These are phyloP conservation scores for Calonectria leucothoes DNA, from an alignment of 2,329 filamentous ascomycete species.

Conservation along the genomic window DNA sequence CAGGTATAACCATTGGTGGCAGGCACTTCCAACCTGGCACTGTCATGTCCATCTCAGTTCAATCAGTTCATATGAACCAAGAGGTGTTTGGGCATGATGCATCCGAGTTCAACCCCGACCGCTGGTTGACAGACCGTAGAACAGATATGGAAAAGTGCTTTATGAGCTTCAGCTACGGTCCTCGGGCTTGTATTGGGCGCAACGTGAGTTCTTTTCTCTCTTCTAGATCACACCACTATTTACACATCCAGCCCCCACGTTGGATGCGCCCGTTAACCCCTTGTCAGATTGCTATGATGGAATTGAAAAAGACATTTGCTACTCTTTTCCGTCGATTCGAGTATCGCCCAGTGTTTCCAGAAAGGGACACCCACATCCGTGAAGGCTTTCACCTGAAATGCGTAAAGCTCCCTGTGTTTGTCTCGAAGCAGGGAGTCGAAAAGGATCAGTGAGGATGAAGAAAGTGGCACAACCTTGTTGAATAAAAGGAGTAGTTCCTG, in stretches of 20 bases:
- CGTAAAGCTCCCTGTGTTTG: background rate
- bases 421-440: background rate
- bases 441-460: too few species aligned
- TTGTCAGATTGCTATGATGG: background rate
- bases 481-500: too few species aligned
- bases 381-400: background rate
- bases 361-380: background rate
- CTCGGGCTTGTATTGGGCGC: background rate
- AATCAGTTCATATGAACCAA: background rate
- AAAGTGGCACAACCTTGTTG: too few species aligned
- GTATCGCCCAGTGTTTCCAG: background rate
- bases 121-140: background rate
- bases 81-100: background rate
- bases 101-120: background rate
- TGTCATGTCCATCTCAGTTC: background rate
- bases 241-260: background rate
- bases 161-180: background rate
- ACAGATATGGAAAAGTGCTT: background rate
- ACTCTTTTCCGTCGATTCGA: background rate
- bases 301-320: background rate
- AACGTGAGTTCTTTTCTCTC: background rate
- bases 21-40: background rate
- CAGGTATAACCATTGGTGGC: background rate
- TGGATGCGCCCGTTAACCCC: background rate
- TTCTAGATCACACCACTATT: background rate